Base-by-base conservation (phyloP, 306 rosid genomes). In the Dryas alaskensis region DNA sequence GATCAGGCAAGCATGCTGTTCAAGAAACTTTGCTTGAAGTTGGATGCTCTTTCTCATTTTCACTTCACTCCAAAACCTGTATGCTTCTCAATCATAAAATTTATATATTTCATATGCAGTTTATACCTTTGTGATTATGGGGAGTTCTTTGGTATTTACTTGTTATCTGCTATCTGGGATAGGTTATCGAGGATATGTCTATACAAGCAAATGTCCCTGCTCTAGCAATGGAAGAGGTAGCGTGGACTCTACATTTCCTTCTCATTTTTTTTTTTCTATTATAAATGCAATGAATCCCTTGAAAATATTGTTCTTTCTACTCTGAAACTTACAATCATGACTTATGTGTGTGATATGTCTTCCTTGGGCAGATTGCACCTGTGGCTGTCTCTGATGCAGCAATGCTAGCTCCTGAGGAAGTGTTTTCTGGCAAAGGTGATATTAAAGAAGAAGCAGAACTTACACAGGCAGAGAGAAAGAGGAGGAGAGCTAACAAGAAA, bases 321-420 rank as follows among this genome's bases (percentile, higher is more conserved):
- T 51, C 11, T 19, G 14, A 73, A 79, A 53, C 16, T 3, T 67
- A 59, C 51, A 67, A 65, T 60, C 52, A 19, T 37, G 46, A 83
- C 78, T 78, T 19, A 75, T 16, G 25, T 17, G 22, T 70, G 71
- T 75, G 54, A 67, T 75, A 59, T 82, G 72, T 80, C 76, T 78
- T 82, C 73, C 37, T 11, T 88, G 74, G 17, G 45, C 80, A 95
- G 99, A 82, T 92, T 88, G 99, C 99, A 58, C 98, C 99, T 8
- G 80, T 88, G 79, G 97, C 96, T 10, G 87, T 94, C 77, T 94
- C 99, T n/a, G 99, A 90, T 74, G 98, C 97, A 50, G 96, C 97
- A 58, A 89, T 95, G 98, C 87, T 95, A 78, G 99, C 98, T 74
- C 99, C 99, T 40, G 97, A 95, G 86, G 99, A 89, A 88, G 89